Base-by-base conservation (phyloP, 345 rosid species). In the Turritis glabra region DNA sequence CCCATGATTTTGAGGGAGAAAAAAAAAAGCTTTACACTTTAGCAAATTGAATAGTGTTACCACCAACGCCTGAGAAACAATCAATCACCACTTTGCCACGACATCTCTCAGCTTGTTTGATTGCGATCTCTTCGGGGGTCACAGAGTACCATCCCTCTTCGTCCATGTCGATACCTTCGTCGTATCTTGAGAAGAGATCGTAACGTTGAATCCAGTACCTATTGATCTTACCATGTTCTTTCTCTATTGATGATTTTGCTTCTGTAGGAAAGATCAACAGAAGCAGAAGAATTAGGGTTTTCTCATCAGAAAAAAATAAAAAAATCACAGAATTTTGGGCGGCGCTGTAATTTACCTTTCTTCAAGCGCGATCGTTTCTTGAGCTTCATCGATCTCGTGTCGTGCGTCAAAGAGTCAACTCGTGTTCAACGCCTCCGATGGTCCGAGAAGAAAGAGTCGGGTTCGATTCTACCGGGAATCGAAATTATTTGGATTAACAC, bases 141-240 rank as follows among this genome's bases (percentile, higher is more conserved):
- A 85, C 84, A 0, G 85, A 81, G 56, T 72, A 85, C 85, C 84
- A 83, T 12, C 86, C 86, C 76, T 83, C 86, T 74, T 85, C 89
- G 11, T 83, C 86, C 80, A 83, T 68, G 54, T 40, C 5, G 29
- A 85, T 76, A 9, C 89, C 89, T 73, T 80, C 37, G 5, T 83
- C 87, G 7, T 66, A 83, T 67, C 69, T 80, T 0, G 85, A 83
- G 79, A 85, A 83, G 5, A 85, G 85, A 54, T 22, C 17, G 67
- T 85, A 83, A 25, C 86, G 80, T 75, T 85, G 85, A 27, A 72
- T 51, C 82, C 86, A 81, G 33, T 81, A 85, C 78, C 77, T 81
- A 17, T 9, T 21, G 7, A 77, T 75, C 13, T 41, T 69, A 23
- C 13, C 32, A 61, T 55, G 3, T 67, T 57, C 56, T 64, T 58